Evolutionary conservation across 2,329 filamentous ascomycete genomes (phyloP).

Genomic region (Mycosphaerella sp.): DNA sequence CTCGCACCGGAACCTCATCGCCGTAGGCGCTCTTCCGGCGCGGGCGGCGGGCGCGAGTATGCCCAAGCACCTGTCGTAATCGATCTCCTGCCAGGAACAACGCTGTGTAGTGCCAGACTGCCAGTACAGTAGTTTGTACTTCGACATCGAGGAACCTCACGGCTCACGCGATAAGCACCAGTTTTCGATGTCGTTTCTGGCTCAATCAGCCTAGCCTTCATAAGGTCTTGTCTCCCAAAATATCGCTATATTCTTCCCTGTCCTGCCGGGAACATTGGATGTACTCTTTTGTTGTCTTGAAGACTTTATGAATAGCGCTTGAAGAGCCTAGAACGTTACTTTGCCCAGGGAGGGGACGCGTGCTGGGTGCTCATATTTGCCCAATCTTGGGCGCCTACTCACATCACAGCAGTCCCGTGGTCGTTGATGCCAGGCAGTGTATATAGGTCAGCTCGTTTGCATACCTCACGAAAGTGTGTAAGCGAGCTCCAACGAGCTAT

Average conservation of each 20-base stretch:
- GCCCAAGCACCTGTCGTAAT: too few species aligned
- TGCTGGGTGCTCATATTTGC: conserved; percentile 34
- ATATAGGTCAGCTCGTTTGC: conserved; percentile 11
- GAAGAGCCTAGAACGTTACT: conserved; percentile 9
- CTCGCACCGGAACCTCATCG: too few species aligned
- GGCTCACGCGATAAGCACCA: neutral
- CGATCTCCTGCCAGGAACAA: too few species aligned
- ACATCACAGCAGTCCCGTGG: conserved; percentile 31
- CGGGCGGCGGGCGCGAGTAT: too few species aligned
- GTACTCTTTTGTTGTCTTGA: conserved; percentile 14
- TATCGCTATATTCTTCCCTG: conserved; percentile 18
- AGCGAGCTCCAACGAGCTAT: conserved; percentile 14
- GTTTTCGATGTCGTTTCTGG: neutral
- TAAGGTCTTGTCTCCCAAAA: conserved; percentile 12
- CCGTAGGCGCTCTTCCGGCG: too few species aligned
- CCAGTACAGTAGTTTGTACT: too few species aligned
- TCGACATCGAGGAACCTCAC: too few species aligned
- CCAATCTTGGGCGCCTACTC: conserved; percentile 38
- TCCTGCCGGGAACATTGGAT: conserved; percentile 15
- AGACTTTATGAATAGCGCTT: conserved; percentile 7
- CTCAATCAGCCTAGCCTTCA: neutral
- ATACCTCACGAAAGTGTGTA: conserved; percentile 20
- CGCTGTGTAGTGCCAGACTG: too few species aligned
- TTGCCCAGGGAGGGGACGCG: conserved; percentile 9
- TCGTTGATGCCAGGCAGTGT: conserved; percentile 21